Base-by-base conservation (phyloP, 805 yeast genomes). In the Helenozyma rhizophorensis region DNA sequence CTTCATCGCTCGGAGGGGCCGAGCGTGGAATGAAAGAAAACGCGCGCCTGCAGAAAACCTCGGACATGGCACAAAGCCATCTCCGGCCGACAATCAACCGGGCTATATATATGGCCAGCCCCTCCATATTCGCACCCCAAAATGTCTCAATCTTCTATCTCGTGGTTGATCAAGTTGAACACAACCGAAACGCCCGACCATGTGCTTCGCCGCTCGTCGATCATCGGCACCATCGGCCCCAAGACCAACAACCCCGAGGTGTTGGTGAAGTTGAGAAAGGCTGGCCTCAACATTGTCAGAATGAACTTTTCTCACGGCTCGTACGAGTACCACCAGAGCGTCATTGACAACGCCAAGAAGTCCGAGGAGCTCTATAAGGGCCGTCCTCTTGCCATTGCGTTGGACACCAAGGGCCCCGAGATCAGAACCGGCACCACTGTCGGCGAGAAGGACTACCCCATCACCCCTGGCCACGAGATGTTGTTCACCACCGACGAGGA, bases 291-390 rank as follows among this genome's bases (percentile, higher is more conserved):
- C 79, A 86, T 93, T 61, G 97, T 87, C 35, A 84, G 98, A 65
- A 88, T 93, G 97, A 93, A 93, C 82, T 93, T 93, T 74, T 86
- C 96, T 49, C 98, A 93, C 74, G 98, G 98, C 56, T 78, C 96
- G 32, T 81, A 93, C 72, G 97, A 89, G 56, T 93, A 93, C 80
- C 98, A 93, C 70, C 96, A 89, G 71, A 71, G 86, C 43, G 98
- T 93, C 55, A 72, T 93, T 64, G 97, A 90, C 77, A 90, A 93
- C 60, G 87, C 97, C 53, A 83, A 95, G 70, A 80, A 87, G 68
- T 88, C 97, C 46, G 96, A 85, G 69, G 80, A 80, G 65, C 63
- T 83, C 36, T 88, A 82, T 67, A 78, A 84, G 48, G 97, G 97
- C 58, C 86, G 97, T 72, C 98, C 97, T 35, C 76, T 93, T 56